These are phyloP conservation scores for Physaria fendleri DNA, from an alignment of 345 rosid genomes.

Conservation along the genomic window DNA sequence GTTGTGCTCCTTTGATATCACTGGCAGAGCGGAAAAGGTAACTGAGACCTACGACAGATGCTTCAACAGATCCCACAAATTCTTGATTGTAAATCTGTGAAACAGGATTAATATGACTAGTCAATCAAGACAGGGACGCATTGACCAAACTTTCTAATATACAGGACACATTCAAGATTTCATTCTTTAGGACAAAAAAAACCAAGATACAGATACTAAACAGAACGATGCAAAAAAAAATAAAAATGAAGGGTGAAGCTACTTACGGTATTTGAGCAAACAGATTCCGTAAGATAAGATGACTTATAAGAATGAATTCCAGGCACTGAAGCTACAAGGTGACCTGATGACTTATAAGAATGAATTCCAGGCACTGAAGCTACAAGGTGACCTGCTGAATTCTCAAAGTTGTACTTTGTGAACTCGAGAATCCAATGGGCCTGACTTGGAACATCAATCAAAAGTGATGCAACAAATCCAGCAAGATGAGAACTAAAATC, in stretches of 20 bases:
- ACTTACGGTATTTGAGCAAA: conserved; percentile 36
- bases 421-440: conserved; percentile 75
- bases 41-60: conserved; percentile 83
- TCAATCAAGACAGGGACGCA: conserved; percentile 6
- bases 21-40: conserved; percentile 55
- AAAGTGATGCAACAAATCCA: conserved; percentile 76
- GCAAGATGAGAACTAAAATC: conserved; percentile 90
- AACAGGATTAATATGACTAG: conserved; percentile 6
- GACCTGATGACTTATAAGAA: conserved; percentile 43
- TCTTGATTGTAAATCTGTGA: conserved; percentile 28
- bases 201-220: conserved; percentile 1
- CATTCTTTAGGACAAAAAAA: neutral
- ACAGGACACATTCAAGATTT: conserved; percentile 5
- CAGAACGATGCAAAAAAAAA: neutral
- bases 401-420: conserved; percentile 65
- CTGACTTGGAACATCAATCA: conserved; percentile 75
- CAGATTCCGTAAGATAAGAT: conserved; percentile 27
- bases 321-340: conserved; percentile 78
- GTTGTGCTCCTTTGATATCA: conserved; percentile 58
- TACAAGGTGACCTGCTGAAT: conserved; percentile 64
- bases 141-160: neutral
- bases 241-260: neutral
- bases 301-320: conserved; percentile 63
- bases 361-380: conserved; percentile 87
- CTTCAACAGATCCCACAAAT: conserved; percentile 60